These are phyloP conservation scores for Aspergillus ochraceus DNA, from an alignment of 2,329 filamentous ascomycete genomes.

Conservation along the genomic window DNA sequence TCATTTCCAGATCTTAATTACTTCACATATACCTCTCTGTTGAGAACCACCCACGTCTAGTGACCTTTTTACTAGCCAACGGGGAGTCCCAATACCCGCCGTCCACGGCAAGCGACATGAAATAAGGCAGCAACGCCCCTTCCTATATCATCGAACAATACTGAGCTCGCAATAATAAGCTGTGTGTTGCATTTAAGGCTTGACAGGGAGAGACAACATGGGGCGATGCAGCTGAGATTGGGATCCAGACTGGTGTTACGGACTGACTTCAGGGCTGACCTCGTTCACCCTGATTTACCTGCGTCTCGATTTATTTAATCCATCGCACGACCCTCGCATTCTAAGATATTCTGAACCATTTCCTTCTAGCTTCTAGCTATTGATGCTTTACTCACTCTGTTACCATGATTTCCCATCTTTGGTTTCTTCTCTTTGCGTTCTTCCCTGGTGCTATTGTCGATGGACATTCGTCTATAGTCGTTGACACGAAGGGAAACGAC, in stretches of 20 bases:
- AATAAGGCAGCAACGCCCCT: neutral
- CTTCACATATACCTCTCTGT: neutral
- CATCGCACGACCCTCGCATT: neutral
- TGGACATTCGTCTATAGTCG: too few relatives aligned
- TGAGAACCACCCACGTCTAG: neutral
- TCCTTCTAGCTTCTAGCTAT: neutral
- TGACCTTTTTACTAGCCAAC: neutral
- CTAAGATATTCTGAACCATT: accelerated
- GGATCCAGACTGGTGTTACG: neutral
- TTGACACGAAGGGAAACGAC: neutral
- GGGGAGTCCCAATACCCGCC: neutral
- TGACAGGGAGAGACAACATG: neutral
- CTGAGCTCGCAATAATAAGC: neutral
- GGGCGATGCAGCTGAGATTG: neutral
- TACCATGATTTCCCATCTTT: neutral
- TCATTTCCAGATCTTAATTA: neutral
- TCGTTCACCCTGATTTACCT: neutral
- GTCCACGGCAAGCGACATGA: neutral
- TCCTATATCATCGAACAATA: neutral
- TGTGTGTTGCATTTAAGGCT: too few relatives aligned
- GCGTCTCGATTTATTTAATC: neutral
- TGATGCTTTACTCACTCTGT: neutral
- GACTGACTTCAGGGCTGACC: neutral
- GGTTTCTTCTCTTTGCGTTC: neutral
- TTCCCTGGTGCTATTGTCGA: neutral